Evolutionary conservation across 1,284 basidiomycete species (phyloP), one percentile per base, ranked within the genome.

Genomic region (Sparassis latifolia): DNA sequence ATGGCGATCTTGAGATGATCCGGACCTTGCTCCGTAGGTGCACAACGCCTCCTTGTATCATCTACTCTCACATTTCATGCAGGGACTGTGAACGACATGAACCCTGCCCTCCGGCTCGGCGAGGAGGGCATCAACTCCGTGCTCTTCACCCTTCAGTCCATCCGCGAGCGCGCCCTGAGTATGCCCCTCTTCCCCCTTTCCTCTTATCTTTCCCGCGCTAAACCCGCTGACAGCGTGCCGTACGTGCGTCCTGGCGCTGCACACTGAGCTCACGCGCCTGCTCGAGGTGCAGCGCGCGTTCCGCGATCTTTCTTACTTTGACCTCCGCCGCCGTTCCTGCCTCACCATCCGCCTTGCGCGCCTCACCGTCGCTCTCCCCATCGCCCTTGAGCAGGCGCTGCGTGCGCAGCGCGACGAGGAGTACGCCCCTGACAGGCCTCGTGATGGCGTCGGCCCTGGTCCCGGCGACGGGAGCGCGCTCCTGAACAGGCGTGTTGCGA

Each of bases 1-100:
- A 91, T 53, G 90, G 89, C 5, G 90, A 92, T 65, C 72, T 92
- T 37, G 87, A 92, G 64, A 80, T 89, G 64, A 82, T 92, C 58
- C 77, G 84, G 53, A 81, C 80, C 0, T 66, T 91, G 33, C 75
- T 92, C 39, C 80, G 86, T 87, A 58, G 54, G 83, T 74, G 10
- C 31, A 52, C 10, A 2, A 20, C 27, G 9, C 41, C 27, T 20
- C 28, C 2, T 28, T 33, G 20, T 20, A 20, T 20, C 20, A 20
- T 20, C 20, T 20, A 20, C 20, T 20, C 20, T 37, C 28, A 42
- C 31, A 10, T 44, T 10, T 33, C 10, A 12, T 30, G n/a, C 30
- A 89, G 88, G 76, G 55, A 80, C 86, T 7, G 74, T 89, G 51
- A 84, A 85, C 59, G 83, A 88, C 53, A 74, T 86, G 56, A 88